Conservation (phyloP, 2,329 filamentous ascomycete species). For the Aspergillus tamarii region DNA sequence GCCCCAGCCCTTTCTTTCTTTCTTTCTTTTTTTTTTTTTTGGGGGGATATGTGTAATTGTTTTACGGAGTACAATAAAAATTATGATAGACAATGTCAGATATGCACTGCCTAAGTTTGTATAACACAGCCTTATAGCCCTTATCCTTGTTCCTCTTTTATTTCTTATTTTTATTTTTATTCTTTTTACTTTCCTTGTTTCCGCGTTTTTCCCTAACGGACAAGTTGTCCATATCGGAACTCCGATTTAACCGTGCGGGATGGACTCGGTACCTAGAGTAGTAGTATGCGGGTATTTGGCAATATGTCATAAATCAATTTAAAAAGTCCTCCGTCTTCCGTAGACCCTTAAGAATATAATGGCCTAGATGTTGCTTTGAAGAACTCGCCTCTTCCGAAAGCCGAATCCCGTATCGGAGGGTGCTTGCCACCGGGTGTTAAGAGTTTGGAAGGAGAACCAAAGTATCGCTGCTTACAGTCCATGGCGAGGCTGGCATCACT, state of each 20-base stretch:
- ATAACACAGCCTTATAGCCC: not conserved
- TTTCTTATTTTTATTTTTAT: not conserved
- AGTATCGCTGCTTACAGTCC: slow-evolving; percentile 14
- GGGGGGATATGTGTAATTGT: not conserved
- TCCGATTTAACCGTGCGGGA: slow-evolving; percentile 16
- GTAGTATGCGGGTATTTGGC: slow-evolving; percentile 1
- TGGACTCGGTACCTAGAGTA: slow-evolving; percentile 5
- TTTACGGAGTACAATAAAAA: not conserved
- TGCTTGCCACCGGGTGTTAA: slow-evolving; percentile 13
- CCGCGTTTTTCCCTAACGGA: not conserved
- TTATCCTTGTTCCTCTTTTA: not conserved
- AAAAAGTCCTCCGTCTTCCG: not conserved
- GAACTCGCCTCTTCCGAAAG: slow-evolving; percentile 5
- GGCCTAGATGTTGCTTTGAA: not conserved
- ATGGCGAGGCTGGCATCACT: slow-evolving; percentile 17
- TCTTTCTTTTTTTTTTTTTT: not conserved
- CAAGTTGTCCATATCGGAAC: slow-evolving; percentile 6
- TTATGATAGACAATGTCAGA: not conserved
- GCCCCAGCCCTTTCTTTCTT: not conserved
- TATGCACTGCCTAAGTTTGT: not conserved
- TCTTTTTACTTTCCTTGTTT: not conserved
- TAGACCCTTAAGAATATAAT: not conserved
- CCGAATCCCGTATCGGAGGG: slow-evolving; percentile 4
- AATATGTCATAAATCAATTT: not conserved
- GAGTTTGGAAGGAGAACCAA: slow-evolving; percentile 13